Evolutionary conservation across 202 grass and related monocot species (phyloP).

Genomic region (Setaria italica): DNA sequence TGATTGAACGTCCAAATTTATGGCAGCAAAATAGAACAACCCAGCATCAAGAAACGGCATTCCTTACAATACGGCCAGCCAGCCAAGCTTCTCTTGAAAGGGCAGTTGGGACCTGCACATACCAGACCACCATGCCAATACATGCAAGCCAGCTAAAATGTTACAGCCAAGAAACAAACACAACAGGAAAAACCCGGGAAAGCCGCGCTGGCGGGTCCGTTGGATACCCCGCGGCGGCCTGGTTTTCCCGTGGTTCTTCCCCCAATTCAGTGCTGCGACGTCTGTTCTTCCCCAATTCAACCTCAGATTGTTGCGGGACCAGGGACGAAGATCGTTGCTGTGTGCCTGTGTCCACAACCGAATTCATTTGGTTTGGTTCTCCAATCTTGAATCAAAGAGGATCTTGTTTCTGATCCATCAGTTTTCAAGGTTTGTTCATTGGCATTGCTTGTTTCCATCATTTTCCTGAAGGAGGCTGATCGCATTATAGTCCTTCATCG

Average conservation of each 20-base stretch:
- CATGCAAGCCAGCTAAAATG: slow-evolving; percentile 30
- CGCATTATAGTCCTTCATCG: not conserved
- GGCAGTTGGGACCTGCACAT: not conserved
- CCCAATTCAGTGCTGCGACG: not conserved
- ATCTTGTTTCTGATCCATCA: not conserved
- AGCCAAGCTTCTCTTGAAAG: not conserved
- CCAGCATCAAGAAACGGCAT: not conserved
- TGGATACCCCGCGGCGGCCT: slow-evolving; percentile 33
- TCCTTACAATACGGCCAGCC: slow-evolving; percentile 23
- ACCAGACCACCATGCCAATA: not conserved
- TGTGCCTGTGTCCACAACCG: not conserved
- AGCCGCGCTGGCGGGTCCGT: slow-evolving; percentile 27
- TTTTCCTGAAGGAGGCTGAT: not conserved
- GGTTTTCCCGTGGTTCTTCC: not conserved
- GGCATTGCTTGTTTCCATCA: not conserved
- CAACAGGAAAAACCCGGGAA: slow-evolving; percentile 19
- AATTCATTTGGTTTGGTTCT: not conserved
- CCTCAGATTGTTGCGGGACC: not conserved
- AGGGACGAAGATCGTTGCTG: not conserved
- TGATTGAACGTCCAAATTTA: not conserved
- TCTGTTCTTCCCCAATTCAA: not conserved
- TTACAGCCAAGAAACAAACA: not conserved
- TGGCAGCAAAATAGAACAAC: not conserved
- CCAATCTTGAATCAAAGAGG: not conserved
- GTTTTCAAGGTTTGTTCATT: not conserved